phyloP scores from a whole-genome alignment of 495 filamentous ascomycete species.

The Amorphotheca resinae region DNA sequence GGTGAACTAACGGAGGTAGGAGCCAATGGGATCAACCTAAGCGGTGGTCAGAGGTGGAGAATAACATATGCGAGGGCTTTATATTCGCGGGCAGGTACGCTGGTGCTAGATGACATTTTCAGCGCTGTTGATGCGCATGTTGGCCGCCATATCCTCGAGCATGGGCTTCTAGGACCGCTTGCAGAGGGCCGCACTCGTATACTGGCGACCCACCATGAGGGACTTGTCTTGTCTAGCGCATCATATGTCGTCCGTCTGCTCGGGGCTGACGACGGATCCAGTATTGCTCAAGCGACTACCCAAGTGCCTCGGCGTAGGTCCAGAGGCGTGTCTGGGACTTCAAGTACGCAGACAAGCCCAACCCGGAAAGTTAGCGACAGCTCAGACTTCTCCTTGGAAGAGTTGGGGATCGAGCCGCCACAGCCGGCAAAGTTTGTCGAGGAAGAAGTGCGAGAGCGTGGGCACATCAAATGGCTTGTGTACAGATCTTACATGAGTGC shows the following conservation, averaged over 20 bases:
- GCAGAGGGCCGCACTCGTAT: constrained; percentile 38
- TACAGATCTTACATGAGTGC: constrained; percentile 53
- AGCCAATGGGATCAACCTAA: constrained; percentile 41
- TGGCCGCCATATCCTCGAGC: constrained; percentile 40
- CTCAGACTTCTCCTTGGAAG: background rate
- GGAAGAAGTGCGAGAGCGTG: constrained; percentile 57
- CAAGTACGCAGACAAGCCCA: background rate
- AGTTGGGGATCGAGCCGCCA: background rate
- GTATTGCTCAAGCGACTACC: background rate
- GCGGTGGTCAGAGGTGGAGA: constrained; percentile 46
- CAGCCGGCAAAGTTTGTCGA: constrained; percentile 52
- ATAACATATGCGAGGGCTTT: constrained; percentile 44
- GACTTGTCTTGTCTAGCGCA: background rate
- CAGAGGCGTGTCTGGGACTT: too few species aligned
- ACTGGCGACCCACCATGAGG: constrained; percentile 1
- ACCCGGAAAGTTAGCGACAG: background rate
- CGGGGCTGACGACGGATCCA: background rate
- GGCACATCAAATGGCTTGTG: constrained; percentile 46
- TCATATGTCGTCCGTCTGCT: background rate
- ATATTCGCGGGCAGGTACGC: constrained; percentile 31
- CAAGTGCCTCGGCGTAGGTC: too few species aligned
- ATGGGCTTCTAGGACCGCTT: constrained; percentile 52
- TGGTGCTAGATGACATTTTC: background rate
- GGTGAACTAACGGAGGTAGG: constrained; percentile 40
- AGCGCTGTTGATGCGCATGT: background rate